phyloP scores from a whole-genome alignment of 2,329 filamentous ascomycete species.

The Apiospora arundinis region DNA sequence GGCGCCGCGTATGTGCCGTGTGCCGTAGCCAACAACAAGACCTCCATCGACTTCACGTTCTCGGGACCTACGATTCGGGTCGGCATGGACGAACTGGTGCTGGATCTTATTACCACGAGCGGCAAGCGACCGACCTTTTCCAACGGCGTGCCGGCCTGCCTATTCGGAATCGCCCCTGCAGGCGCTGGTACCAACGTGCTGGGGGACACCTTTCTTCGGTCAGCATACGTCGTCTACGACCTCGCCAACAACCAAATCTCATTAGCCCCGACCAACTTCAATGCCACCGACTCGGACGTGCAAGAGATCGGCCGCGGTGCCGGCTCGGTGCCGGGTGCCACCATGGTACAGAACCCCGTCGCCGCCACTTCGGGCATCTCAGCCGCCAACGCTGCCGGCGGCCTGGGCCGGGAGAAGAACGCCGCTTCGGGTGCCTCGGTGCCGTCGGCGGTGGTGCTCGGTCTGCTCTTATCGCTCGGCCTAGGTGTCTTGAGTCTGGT shows the following conservation, averaged over 20 bases:
- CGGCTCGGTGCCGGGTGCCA: constrained; percentile 60
- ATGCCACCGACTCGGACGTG: constrained; percentile 57
- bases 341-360: constrained; percentile 54
- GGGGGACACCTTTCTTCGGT: constrained; percentile 77
- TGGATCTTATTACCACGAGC: constrained; percentile 54
- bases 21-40: constrained; percentile 49
- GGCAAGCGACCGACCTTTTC: constrained; percentile 57
- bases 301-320: constrained; percentile 60
- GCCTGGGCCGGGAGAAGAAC: constrained; percentile 10
- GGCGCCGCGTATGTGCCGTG: constrained; percentile 69
- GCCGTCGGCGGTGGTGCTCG: background rate
- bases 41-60: constrained; percentile 61
- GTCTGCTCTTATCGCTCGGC: background rate
- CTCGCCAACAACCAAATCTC: constrained; percentile 74
- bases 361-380: constrained; percentile 53
- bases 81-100: constrained; percentile 63
- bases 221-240: constrained; percentile 79
- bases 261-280: constrained; percentile 70
- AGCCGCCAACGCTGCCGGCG: background rate
- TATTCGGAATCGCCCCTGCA: constrained; percentile 71
- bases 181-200: constrained; percentile 63
- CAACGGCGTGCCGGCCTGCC: constrained; percentile 63
- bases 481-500: background rate
- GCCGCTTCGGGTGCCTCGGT: background rate
- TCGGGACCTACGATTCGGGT: constrained; percentile 60